Evolutionary conservation across 768 basidiomycete genomes (phyloP).

Genomic region (Holtermannia corniformis): DNA sequence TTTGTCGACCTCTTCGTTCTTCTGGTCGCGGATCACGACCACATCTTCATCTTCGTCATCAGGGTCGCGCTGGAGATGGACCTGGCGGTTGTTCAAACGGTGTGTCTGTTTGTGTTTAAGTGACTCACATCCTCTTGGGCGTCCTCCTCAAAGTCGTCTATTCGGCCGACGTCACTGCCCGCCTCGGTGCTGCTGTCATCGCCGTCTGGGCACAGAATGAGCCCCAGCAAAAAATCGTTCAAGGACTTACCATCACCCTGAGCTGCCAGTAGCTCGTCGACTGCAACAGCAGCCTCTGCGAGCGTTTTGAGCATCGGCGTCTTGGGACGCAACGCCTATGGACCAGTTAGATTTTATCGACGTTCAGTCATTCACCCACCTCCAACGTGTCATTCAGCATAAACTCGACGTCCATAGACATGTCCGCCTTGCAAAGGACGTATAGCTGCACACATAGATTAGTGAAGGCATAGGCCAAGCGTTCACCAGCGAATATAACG

Average conservation of each 20-base stretch:
- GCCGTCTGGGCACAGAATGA: not conserved
- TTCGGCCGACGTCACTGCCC: constrained; percentile 50
- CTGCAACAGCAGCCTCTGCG: constrained; percentile 75
- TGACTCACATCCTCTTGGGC: constrained; percentile 46
- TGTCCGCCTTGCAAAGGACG: constrained; percentile 69
- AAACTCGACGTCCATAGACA: constrained; percentile 98
- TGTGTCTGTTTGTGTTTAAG: not conserved
- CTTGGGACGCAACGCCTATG: constrained; percentile 77
- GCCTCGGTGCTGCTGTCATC: constrained; percentile 23
- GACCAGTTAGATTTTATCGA: not conserved
- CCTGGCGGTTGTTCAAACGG: not conserved
- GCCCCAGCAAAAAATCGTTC: not conserved
- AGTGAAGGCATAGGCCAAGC: not conserved
- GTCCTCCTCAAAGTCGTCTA: constrained; percentile 39
- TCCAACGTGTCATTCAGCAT: constrained; percentile 92
- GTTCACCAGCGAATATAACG: too few relatives aligned
- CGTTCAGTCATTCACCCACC: constrained; percentile 44
- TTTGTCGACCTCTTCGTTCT: constrained; percentile 69
- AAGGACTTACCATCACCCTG: constrained; percentile 49
- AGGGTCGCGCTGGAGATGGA: constrained; percentile 5
- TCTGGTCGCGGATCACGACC: constrained; percentile 52
- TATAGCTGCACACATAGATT: constrained; percentile 52
- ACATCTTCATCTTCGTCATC: constrained; percentile 67
- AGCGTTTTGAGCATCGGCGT: constrained; percentile 58
- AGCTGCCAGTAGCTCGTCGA: constrained; percentile 77